phyloP scores from a whole-genome alignment of 345 rosid species.

The Arabis alpina region DNA sequence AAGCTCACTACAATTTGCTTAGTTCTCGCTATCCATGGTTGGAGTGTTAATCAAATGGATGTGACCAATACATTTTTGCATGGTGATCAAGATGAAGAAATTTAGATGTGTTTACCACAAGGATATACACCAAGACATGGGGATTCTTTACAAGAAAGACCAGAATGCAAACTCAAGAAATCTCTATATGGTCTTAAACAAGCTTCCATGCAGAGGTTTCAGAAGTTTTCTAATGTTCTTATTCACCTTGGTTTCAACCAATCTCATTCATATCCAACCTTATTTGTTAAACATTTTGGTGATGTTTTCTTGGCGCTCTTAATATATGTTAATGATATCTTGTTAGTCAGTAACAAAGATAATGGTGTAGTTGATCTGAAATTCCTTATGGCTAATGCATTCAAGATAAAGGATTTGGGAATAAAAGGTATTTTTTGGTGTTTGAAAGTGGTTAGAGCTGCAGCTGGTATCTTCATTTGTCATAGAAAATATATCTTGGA shows the following conservation, averaged over 20 bases:
- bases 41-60: too few relatives aligned
- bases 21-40: too few relatives aligned
- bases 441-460: neutral
- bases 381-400: accelerated
- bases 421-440: neutral
- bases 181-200: too few relatives aligned
- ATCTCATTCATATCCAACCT: neutral
- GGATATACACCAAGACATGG: too few relatives aligned
- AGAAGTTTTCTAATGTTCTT: neutral
- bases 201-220: too few relatives aligned
- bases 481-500: neutral
- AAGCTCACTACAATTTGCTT: too few relatives aligned
- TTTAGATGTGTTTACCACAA: too few relatives aligned
- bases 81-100: too few relatives aligned
- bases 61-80: too few relatives aligned
- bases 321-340: neutral
- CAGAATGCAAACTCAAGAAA: too few relatives aligned
- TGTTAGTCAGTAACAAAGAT: neutral
- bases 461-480: neutral
- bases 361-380: neutral
- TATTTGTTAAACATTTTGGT: neutral
- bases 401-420: neutral
- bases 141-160: too few relatives aligned
- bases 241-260: neutral
- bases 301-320: neutral